phyloP scores from a whole-genome alignment of 148 eudicot species.

The Arctostaphylos glauca region DNA sequence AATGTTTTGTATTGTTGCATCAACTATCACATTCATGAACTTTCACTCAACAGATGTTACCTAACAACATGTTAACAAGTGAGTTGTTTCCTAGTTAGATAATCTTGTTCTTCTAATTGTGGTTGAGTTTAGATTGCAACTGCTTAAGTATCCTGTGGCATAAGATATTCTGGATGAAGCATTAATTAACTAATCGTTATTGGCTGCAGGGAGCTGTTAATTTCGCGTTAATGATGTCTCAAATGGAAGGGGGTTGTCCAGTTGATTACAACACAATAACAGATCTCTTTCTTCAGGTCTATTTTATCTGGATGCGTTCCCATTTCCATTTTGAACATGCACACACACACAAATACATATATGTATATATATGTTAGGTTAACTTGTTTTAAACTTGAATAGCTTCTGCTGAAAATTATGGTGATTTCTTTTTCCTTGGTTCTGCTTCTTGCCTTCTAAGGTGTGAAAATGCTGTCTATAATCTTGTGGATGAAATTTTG shows the following conservation, averaged over 20 bases:
- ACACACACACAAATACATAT: too few species aligned
- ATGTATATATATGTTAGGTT: background rate
- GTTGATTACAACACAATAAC: constrained; percentile 86
- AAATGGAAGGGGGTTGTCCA: constrained; percentile 97
- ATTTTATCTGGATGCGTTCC: background rate
- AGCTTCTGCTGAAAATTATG: background rate
- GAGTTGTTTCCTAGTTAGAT: background rate
- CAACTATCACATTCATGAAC: constrained; percentile 2
- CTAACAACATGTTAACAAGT: background rate
- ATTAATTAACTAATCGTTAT: constrained; percentile 13
- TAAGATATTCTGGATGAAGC: background rate
- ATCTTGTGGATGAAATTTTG: constrained; percentile 7
- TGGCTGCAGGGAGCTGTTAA: constrained; percentile 87
- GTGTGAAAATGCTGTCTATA: background rate
- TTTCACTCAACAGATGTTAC: background rate
- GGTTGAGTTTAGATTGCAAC: background rate
- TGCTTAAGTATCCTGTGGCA: background rate
- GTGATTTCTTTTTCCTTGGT: background rate
- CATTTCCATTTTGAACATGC: background rate
- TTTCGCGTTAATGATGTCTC: constrained; percentile 95
- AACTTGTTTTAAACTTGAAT: background rate
- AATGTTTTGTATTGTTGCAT: background rate
- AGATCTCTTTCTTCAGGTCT: constrained; percentile 89
- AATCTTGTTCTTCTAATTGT: background rate
- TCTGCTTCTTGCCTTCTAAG: constrained; percentile 5